phyloP scores from a whole-genome alignment of 352 stramenopile genomes.

The Pythium apleroticum region DNA sequence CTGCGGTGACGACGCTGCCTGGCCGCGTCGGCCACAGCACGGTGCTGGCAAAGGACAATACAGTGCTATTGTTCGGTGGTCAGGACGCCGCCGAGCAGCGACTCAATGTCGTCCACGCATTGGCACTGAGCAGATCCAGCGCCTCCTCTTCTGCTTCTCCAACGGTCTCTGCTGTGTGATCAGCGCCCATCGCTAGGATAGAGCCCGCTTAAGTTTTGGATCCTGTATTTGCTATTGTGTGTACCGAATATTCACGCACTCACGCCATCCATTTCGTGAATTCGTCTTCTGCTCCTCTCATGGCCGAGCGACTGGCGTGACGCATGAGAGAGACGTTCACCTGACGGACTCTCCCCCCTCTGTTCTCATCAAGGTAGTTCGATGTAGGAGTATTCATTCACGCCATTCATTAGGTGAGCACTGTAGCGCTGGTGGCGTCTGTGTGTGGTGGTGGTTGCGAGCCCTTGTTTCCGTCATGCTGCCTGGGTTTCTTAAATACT shows the following conservation, averaged over 20 bases:
- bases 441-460: background rate
- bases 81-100: constrained; percentile 80
- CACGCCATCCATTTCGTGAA: background rate
- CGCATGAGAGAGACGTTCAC: no score
- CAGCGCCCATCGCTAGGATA: background rate
- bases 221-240: background rate
- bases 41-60: constrained; percentile 60
- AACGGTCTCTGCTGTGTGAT: background rate
- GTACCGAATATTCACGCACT: background rate
- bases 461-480: background rate
- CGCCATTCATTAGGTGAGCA: background rate
- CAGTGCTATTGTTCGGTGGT: constrained; percentile 87
- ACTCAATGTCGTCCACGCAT: constrained; percentile 73
- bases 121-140: constrained; percentile 35
- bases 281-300: no score
- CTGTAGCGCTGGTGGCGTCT: background rate
- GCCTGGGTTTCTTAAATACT: constrained; percentile 14
- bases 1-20: constrained; percentile 12
- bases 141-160: background rate
- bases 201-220: background rate
- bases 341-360: no score
- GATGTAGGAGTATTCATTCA: background rate
- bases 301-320: no score
- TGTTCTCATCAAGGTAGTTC: no score
- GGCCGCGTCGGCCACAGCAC: constrained; percentile 87